phyloP scores from a whole-genome alignment of 2,329 filamentous ascomycete species.

The Didymella exigua region DNA sequence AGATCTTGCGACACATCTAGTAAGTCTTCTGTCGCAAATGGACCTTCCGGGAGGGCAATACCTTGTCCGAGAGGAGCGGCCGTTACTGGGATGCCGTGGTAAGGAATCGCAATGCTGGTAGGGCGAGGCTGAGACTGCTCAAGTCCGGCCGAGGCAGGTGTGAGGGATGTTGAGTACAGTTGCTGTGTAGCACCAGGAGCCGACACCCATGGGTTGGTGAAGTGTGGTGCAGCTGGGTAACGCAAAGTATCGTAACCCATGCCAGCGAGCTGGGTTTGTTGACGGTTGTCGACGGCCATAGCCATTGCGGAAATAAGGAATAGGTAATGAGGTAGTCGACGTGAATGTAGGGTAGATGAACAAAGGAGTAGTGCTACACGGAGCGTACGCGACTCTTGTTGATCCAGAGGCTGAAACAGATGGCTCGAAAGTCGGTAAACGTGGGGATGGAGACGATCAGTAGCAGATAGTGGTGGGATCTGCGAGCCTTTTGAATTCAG shows the following conservation, averaged over 20 bases:
- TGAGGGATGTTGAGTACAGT: constrained; percentile 70
- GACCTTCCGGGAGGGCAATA: constrained; percentile 68
- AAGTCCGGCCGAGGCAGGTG: constrained; percentile 50
- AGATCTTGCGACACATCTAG: constrained; percentile 77
- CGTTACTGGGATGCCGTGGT: constrained; percentile 75
- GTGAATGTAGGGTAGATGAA: constrained; percentile 20
- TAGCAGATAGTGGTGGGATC: constrained; percentile 55
- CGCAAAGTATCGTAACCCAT: constrained; percentile 83
- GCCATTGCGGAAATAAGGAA: constrained; percentile 66
- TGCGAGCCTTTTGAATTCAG: constrained; percentile 52
- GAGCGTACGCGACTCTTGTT: constrained; percentile 28
- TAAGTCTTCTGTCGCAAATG: constrained; percentile 69
- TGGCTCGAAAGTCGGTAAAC: constrained; percentile 49
- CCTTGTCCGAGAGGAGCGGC: constrained; percentile 72
- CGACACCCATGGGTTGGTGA: constrained; percentile 87
- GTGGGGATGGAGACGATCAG: constrained; percentile 56
- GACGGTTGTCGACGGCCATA: constrained; percentile 91
- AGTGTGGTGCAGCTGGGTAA: constrained; percentile 70
- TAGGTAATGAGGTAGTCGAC: constrained; percentile 12
- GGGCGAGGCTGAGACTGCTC: constrained; percentile 62
- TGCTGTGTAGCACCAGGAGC: constrained; percentile 63
- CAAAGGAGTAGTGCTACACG: constrained; percentile 35
- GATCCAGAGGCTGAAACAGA: constrained; percentile 43
- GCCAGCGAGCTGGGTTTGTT: constrained; percentile 68
- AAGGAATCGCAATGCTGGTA: constrained; percentile 70